A percentile compares a stretch with the other conserved stretches of the same genome.
These are phyloP conservation scores for Polytolypa hystricis DNA, from an alignment of 2,329 filamentous ascomycete species.

Conservation along the genomic window DNA sequence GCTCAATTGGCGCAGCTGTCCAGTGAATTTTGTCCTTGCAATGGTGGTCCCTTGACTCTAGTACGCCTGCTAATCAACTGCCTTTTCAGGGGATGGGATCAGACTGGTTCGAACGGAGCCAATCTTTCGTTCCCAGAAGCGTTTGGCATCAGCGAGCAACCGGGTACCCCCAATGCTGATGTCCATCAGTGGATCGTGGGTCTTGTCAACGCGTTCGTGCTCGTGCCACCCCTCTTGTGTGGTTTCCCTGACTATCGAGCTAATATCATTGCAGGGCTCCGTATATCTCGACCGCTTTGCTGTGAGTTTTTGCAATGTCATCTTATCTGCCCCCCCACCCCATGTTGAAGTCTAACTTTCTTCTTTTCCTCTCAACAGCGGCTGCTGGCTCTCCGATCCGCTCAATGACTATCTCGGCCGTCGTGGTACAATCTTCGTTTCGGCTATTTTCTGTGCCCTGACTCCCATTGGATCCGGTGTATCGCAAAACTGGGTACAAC, in stretches of 20 bases:
- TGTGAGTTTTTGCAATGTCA: slow-evolving; percentile 27
- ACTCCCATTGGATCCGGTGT: slow-evolving; percentile 57
- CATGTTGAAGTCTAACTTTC: slow-evolving; percentile 3
- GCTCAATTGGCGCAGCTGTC: slow-evolving; percentile 42
- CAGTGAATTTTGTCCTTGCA: slow-evolving; percentile 28
- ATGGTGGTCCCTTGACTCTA: too few species aligned
- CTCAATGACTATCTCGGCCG: slow-evolving; percentile 49
- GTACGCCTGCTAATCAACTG: neutral
- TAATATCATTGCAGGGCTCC: slow-evolving; percentile 29
- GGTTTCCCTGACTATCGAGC: slow-evolving; percentile 15
- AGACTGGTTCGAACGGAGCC: slow-evolving; percentile 43
- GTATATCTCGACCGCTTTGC: slow-evolving; percentile 41
- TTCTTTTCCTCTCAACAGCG: slow-evolving; percentile 31
- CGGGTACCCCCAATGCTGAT: slow-evolving; percentile 25
- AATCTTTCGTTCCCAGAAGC: slow-evolving; percentile 41
- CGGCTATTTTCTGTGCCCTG: slow-evolving; percentile 53
- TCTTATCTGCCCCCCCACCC: neutral
- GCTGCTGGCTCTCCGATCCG: slow-evolving; percentile 58
- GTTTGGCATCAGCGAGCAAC: slow-evolving; percentile 34
- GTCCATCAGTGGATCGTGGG: slow-evolving; percentile 52
- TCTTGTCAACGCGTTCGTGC: slow-evolving; percentile 47
- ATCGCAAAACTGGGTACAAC: slow-evolving; percentile 48
- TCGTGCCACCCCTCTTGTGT: slow-evolving; percentile 40
- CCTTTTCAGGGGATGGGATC: slow-evolving; percentile 38
- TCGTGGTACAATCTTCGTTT: slow-evolving; percentile 53